Base-by-base conservation (phyloP, 2,329 filamentous ascomycete genomes). In the Curvularia sp. region DNA sequence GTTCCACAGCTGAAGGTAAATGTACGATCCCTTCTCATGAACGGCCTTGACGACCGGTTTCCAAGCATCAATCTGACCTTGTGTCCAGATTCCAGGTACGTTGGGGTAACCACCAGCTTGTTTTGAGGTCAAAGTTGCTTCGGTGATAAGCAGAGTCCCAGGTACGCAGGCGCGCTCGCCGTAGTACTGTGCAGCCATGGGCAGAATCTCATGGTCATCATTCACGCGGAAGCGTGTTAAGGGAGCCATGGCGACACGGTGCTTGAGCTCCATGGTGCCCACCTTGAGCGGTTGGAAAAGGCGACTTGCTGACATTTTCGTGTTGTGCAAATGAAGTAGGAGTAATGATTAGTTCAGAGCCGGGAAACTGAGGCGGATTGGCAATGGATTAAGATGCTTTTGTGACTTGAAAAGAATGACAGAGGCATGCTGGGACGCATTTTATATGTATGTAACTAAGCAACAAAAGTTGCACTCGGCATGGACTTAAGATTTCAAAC, bases 1-100 rank as follows among this genome's bases (percentile, higher is more conserved):
- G 0, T 82, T 83, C 81, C 86, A 89, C 0, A 91, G 78, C 68
- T 91, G 89, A 1, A 82, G 72, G 75, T 81, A 89, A 51, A 90
- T 86, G 68, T 81, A 85, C 18, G 81, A 83, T 5, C 84, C 84
- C 65, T 88, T 88, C 22, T 79, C 79, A 70, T 91, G 89, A 0
- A 91, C 86, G 0, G 83, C 84, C 26, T 86, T 82, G 2, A 84
- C 87, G 42, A 90, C 77, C 13, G 81, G 75, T 61, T 82, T 85
- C 88, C 88, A 91, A 0, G 79, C 83, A 1, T 79, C 80, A 42
- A 88, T 73, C 49, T 75, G 73, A 20, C 59, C 65, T 0, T 81
- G 74, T 20, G 72, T 83, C 68, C 80, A 88, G 66, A 88, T 85
- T 26, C 86, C 86, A 0, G 88, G 86, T 1, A 83, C 79, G 60